Evolutionary conservation across 2,329 filamentous ascomycete genomes (phyloP).

Genomic region (Blastomyces gilchristii): DNA sequence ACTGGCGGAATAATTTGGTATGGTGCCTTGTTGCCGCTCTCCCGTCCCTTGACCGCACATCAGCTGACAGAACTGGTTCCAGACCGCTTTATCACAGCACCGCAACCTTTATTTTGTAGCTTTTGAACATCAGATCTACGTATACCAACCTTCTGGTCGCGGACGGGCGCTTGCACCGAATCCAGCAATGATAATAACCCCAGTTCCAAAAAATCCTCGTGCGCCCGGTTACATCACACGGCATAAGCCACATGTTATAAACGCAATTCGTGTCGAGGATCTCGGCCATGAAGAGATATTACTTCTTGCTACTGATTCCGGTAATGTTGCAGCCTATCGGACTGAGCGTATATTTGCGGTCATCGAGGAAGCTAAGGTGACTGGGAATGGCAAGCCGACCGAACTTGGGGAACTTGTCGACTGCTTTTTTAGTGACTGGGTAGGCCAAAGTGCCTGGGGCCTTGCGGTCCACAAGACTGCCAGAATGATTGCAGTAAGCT

Average conservation of each 20-base stretch:
- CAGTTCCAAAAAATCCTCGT: constrained; percentile 29
- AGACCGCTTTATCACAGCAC: constrained; percentile 39
- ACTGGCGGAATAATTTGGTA: constrained; percentile 39
- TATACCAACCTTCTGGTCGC: constrained; percentile 36
- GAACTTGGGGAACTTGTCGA: constrained; percentile 24
- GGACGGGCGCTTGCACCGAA: constrained; percentile 30
- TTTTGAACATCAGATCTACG: constrained; percentile 31
- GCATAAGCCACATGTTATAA: constrained; percentile 50
- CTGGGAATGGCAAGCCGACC: constrained; percentile 7
- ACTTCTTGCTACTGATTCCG: constrained; percentile 59
- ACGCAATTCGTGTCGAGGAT: constrained; percentile 58
- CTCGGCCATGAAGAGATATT: constrained; percentile 61
- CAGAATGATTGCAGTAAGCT: constrained; percentile 75
- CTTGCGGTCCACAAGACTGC: constrained; percentile 69
- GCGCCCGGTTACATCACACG: constrained; percentile 47
- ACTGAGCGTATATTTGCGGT: constrained; percentile 43
- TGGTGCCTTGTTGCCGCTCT: background rate
- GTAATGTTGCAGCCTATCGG: constrained; percentile 63
- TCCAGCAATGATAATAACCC: constrained; percentile 35
- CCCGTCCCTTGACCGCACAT: constrained; percentile 6
- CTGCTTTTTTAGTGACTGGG: constrained; percentile 64
- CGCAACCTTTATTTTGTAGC: constrained; percentile 40
- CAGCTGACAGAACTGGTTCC: background rate
- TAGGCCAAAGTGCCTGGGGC: constrained; percentile 76
- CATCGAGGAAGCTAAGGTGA: constrained; percentile 24